Conservation (phyloP, 441 rosid species). For the Cnidoscolus chayamansa region DNA sequence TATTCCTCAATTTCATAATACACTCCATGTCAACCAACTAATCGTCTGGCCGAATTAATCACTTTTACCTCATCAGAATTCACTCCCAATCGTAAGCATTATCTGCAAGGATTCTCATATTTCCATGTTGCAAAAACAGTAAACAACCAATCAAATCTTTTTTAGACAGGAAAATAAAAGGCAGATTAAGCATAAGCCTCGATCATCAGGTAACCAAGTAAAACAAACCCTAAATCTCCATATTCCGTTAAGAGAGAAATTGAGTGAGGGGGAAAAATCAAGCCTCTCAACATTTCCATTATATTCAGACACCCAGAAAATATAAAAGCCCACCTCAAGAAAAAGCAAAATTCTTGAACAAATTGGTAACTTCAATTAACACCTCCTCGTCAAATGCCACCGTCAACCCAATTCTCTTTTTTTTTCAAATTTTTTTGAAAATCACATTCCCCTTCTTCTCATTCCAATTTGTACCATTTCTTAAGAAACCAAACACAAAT, state of each 20-base stretch:
- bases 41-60: background rate
- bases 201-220: background rate
- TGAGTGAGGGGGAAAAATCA: background rate
- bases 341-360: background rate
- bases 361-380: background rate
- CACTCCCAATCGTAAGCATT: background rate
- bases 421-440: background rate
- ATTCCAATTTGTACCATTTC: constrained; percentile 16
- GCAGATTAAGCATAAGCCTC: background rate
- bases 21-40: background rate
- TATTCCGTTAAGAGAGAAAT: background rate
- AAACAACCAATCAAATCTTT: background rate
- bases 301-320: background rate
- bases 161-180: background rate
- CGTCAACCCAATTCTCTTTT: background rate
- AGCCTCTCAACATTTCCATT: background rate
- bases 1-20: background rate
- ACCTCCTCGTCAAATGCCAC: background rate
- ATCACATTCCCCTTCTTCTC: constrained; percentile 1
- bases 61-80: background rate
- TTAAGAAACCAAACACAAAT: constrained; percentile 11
- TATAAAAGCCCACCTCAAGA: constrained; percentile 3
- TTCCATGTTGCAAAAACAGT: background rate
- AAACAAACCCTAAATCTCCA: constrained; percentile 9
- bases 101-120: background rate